These are phyloP conservation scores for Pleurotus pulmonarius DNA, from an alignment of 768 basidiomycete species.

Conservation along the genomic window DNA sequence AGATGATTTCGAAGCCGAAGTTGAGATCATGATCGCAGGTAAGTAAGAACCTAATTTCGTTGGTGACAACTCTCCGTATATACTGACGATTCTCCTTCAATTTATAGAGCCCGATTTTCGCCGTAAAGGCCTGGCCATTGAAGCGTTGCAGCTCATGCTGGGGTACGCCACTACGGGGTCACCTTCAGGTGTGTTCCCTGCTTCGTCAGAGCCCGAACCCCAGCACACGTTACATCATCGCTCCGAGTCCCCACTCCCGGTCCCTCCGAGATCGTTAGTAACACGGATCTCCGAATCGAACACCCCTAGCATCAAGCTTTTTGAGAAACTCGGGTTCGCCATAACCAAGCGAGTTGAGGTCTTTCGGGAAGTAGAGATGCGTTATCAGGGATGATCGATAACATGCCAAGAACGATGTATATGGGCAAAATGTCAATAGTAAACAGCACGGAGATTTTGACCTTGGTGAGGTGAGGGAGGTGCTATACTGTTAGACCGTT, in stretches of 20 bases:
- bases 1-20: slow-evolving; percentile 66
- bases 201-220: slow-evolving; percentile 3
- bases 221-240: background rate
- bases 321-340: slow-evolving; percentile 72
- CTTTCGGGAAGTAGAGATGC: slow-evolving; percentile 85
- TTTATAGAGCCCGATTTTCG: slow-evolving; percentile 61
- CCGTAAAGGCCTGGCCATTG: slow-evolving; percentile 60
- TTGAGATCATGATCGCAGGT: slow-evolving; percentile 94
- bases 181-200: slow-evolving; percentile 22
- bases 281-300: slow-evolving; percentile 73
- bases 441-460: no score
- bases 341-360: slow-evolving; percentile 66
- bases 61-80: background rate
- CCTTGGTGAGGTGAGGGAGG: no score
- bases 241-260: slow-evolving; percentile 35
- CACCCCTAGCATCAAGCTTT: slow-evolving; percentile 63
- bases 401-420: background rate
- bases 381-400: slow-evolving; percentile 23
- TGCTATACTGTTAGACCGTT: no score
- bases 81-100: background rate
- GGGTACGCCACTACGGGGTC: slow-evolving; percentile 55
- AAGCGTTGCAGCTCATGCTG: slow-evolving; percentile 64
- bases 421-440: no score
- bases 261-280: slow-evolving; percentile 48
- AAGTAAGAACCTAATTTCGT: slow-evolving; percentile 10